Evolutionary conservation across 768 basidiomycete species (phyloP).

Genomic region (Dictyophora rubrovolvata): DNA sequence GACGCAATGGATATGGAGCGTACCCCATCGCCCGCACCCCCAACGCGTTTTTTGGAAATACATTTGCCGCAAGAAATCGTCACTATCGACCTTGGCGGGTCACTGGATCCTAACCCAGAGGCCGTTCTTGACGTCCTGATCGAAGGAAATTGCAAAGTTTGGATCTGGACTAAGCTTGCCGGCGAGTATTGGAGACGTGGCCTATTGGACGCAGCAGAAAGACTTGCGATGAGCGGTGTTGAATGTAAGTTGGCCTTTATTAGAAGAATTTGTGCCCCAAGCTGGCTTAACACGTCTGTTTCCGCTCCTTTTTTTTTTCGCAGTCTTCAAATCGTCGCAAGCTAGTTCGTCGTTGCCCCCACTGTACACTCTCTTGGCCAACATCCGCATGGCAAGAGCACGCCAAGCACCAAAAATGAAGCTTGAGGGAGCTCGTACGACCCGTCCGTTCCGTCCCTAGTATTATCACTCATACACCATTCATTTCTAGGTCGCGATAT

Average conservation of each 20-base stretch:
- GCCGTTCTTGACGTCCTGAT: slow-evolving; percentile 65
- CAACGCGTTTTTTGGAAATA: slow-evolving; percentile 47
- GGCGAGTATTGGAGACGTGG: slow-evolving; percentile 83
- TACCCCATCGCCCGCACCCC: slow-evolving; percentile 4
- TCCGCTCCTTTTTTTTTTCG: neutral
- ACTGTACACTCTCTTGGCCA: slow-evolving; percentile 74
- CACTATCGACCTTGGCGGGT: slow-evolving; percentile 75
- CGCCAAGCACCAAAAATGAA: slow-evolving; percentile 76
- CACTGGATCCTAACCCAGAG: slow-evolving; percentile 65
- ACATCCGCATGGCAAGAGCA: slow-evolving; percentile 72
- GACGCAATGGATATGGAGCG: slow-evolving; percentile 9
- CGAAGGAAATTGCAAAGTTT: slow-evolving; percentile 60
- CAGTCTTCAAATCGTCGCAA: slow-evolving; percentile 12
- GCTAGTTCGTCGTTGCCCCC: slow-evolving; percentile 39
- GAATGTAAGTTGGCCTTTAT: slow-evolving; percentile 18
- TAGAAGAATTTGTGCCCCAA: neutral
- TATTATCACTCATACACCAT: neutral
- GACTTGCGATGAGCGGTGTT: slow-evolving; percentile 50
- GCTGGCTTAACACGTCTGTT: neutral
- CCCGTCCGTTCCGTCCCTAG: slow-evolving; percentile 5
- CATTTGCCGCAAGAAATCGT: slow-evolving; percentile 74
- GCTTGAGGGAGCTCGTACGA: slow-evolving; percentile 64
- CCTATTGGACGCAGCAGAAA: slow-evolving; percentile 64
- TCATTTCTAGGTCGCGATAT: slow-evolving; percentile 46
- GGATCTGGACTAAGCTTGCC: slow-evolving; percentile 75